These are phyloP conservation scores for Brassica nigra DNA, from an alignment of 345 rosid species.

Conservation along the genomic window DNA sequence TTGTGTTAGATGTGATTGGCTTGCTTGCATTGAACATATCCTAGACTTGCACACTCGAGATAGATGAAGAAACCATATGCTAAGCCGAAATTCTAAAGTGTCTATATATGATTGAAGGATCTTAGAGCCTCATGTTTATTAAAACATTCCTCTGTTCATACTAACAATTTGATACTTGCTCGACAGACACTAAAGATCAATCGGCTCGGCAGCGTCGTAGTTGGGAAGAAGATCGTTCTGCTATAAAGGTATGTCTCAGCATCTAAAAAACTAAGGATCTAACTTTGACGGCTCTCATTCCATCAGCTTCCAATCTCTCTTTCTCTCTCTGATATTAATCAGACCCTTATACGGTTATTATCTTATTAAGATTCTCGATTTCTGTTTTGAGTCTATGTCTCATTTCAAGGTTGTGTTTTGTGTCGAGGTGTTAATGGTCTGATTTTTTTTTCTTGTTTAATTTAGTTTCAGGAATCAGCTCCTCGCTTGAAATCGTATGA, in stretches of 20 bases:
- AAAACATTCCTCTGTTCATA: conserved; percentile 2
- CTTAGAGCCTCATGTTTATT: not conserved
- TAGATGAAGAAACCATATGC: conserved; percentile 67
- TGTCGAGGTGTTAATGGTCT: not conserved
- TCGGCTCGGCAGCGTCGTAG: no score
- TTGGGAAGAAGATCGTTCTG: conserved; percentile 51
- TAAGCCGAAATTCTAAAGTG: conserved; percentile 38
- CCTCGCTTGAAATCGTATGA: conserved; percentile 19
- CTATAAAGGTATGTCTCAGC: conserved; percentile 70
- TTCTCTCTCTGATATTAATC: conserved; percentile 3
- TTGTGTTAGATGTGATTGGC: conserved; percentile 10
- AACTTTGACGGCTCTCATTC: conserved; percentile 35
- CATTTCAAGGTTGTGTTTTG: no score
- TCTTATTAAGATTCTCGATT: conserved; percentile 18
- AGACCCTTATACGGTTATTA: conserved; percentile 2
- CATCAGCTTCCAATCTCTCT: conserved; percentile 52
- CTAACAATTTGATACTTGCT: conserved; percentile 1
- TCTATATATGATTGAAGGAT: not conserved
- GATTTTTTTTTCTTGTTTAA: not conserved
- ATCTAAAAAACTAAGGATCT: conserved; percentile 24
- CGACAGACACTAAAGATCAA: conserved; percentile 6
- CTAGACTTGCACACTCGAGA: conserved; percentile 91
- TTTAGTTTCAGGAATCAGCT: not conserved
- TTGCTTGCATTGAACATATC: conserved; percentile 97
- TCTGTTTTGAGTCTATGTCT: not conserved